phyloP scores from a whole-genome alignment of 129 eudicot species.

The Glebionis coronaria region DNA sequence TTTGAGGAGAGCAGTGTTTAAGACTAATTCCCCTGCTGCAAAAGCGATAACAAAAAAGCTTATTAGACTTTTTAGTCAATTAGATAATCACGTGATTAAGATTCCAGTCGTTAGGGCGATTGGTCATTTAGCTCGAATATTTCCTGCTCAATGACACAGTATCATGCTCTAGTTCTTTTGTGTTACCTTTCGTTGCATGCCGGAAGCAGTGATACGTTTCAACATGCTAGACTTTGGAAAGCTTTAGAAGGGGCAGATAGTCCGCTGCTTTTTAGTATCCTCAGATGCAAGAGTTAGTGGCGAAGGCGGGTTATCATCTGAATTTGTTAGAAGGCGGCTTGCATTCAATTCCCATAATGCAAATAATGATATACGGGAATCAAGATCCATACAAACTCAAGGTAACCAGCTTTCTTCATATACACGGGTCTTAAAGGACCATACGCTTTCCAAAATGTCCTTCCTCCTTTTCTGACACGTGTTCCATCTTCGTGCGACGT shows the following conservation, averaged over 20 bases:
- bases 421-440: too few relatives aligned
- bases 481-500: too few relatives aligned
- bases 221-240: conserved; percentile 45
- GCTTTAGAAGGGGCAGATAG: conserved; percentile 56
- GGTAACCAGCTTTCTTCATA: too few relatives aligned
- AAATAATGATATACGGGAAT: too few relatives aligned
- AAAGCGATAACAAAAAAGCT: conserved; percentile 68
- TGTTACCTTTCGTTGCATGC: conserved; percentile 61
- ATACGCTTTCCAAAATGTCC: too few relatives aligned
- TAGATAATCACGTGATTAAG: conserved; percentile 25
- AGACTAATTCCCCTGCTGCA: conserved; percentile 76
- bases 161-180: conserved; percentile 47
- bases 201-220: conserved; percentile 43
- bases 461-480: too few relatives aligned
- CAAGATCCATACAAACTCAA: too few relatives aligned
- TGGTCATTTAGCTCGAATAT: conserved; percentile 61
- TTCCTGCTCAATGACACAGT: conserved; percentile 50
- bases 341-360: too few relatives aligned
- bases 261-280: conserved; percentile 33
- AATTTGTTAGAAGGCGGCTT: too few relatives aligned
- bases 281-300: conserved; percentile 44
- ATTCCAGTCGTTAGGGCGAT: conserved; percentile 57
- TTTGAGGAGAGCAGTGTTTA: conserved; percentile 61
- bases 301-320: conserved; percentile 43
- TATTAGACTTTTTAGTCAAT: conserved; percentile 35